These are phyloP conservation scores for Ogataea salicorniae DNA, from an alignment of 805 yeast species.

Conservation along the genomic window DNA sequence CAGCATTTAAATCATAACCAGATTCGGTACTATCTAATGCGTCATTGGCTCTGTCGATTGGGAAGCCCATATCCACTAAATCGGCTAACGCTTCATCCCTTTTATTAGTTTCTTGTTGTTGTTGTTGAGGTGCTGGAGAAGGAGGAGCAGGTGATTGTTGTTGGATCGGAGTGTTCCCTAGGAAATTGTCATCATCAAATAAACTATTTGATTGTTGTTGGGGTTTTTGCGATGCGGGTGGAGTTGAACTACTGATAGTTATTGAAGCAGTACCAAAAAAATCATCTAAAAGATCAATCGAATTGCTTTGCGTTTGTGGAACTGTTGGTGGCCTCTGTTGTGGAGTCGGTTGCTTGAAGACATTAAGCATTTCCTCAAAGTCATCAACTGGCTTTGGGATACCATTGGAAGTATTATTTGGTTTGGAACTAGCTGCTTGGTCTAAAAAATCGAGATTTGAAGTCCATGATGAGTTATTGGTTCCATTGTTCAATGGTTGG, in stretches of 20 bases:
- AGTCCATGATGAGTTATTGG: constrained; percentile 24
- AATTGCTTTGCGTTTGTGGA: neutral
- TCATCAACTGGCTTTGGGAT: constrained; percentile 5
- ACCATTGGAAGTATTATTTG: constrained; percentile 2
- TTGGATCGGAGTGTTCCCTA: neutral
- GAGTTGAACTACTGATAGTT: neutral
- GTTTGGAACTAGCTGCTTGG: constrained; percentile 11
- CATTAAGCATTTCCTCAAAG: constrained; percentile 18
- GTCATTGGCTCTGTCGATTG: constrained; percentile 49
- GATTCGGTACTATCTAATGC: constrained; percentile 50
- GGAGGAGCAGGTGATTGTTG: neutral
- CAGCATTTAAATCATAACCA: constrained; percentile 57
- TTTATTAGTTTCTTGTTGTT: constrained; percentile 6
- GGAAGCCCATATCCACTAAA: constrained; percentile 75
- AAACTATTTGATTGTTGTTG: neutral
- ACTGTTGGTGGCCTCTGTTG: neutral
- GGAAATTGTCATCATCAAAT: neutral
- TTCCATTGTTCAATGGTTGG: constrained; percentile 3
- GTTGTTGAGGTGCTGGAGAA: neutral
- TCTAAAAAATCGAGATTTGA: constrained; percentile 35
- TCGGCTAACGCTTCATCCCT: constrained; percentile 57
- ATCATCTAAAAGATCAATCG: constrained; percentile 1
- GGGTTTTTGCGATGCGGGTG: neutral
- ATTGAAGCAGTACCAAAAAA: constrained; percentile 1
- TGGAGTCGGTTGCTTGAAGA: constrained; percentile 12